Base-by-base conservation (phyloP, 75 land plant genomes). In the Pinus taeda region DNA sequence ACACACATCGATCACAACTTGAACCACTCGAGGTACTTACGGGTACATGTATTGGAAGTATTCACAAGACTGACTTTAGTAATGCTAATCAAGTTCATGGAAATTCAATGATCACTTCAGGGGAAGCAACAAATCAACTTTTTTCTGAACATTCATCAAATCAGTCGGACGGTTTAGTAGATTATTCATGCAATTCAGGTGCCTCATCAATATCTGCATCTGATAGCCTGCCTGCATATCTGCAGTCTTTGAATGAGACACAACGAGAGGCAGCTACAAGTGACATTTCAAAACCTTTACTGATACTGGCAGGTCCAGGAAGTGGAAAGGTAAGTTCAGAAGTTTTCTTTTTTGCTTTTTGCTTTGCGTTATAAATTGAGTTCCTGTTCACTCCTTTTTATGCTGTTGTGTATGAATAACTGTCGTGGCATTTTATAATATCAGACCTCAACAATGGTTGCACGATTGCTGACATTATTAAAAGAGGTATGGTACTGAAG, bases 361-460 rank as follows among this genome's bases (percentile, higher is more conserved):
- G 55, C 55, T 49, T 60, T 69, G 5, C 29, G 9, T 57, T 73
- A 13, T 63, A 14, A 3, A 9, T 21, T 11, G 74, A n/a, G 3
- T 62, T 60, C 71, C 71, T 69, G 11, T 36, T 69, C 20, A 5
- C 39, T 6, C 71, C n/a, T 67, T 69, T 69, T 18, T 42, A 39
- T 69, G 8, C 9, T 69, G 21, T 39, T 33, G 8, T 39, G 71
- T 69, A 20, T 60, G 64, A 66, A 60, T 39, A 76, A 22, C 18
- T 15, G 17, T 61, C 33, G 77, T 72, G 57, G 15, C 30, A 77
- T 39, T 49, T 49, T 49, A 49, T 49, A 49, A 22, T 84, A 72
- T 36, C 87, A 96, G 99, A 96, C 99, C 21, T 96, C 99, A 21
- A 96, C 99, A 61, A 96, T 96, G 98, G 99, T 96, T 83, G 99